Base-by-base conservation (phyloP, 495 filamentous ascomycete genomes). In the Echria macrotheca region DNA sequence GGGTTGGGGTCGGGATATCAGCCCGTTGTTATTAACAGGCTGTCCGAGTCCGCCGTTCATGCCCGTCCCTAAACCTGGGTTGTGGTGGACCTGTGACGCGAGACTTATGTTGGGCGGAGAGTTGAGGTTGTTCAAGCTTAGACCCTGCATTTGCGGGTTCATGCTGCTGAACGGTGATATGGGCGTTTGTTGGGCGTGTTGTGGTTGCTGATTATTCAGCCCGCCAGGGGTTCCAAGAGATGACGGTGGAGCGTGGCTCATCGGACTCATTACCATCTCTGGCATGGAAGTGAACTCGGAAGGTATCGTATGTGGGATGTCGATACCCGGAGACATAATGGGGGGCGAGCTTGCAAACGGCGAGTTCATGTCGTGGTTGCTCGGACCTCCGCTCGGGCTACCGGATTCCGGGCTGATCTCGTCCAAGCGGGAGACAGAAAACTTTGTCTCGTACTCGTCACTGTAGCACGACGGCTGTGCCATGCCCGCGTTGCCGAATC, bases 401-500 rank as follows among this genome's bases (percentile, higher is more conserved):
- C 48, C 58, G 14, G 64, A 64, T 33, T 74, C 69, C 6, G 59
- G 58, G 33, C 63, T 68, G 24, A 65, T 59, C 17, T 69, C 68
- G 9, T 73, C 67, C n/a, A 73, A 61, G 9, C 68, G 65, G 14
- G 68, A 44, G 42, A 70, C 58, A 19, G 50, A 36, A 25, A 53
- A 69, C 52, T 69, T 69, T 57, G 53, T 64, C 24, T 69, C 64
- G 43, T 59, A 59, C 22, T 66, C 49, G 47, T 64, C 52, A 49
- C 55, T 39, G 60, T 65, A 62, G 41, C 57, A 55, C 0, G 69
- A 54, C 39, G 64, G 66, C 44, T 65, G 74, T 41, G 56, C 71
- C 63, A 78, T 78, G 26, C 73, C 71, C 10, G 66, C 64, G 31
- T 63, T 75, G 36, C 77, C 77, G 38, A 79, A 80, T 6, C 77